Conservation (phyloP, 192 early-diverging fungal genomes). For the Umbelopsis vinacea region DNA sequence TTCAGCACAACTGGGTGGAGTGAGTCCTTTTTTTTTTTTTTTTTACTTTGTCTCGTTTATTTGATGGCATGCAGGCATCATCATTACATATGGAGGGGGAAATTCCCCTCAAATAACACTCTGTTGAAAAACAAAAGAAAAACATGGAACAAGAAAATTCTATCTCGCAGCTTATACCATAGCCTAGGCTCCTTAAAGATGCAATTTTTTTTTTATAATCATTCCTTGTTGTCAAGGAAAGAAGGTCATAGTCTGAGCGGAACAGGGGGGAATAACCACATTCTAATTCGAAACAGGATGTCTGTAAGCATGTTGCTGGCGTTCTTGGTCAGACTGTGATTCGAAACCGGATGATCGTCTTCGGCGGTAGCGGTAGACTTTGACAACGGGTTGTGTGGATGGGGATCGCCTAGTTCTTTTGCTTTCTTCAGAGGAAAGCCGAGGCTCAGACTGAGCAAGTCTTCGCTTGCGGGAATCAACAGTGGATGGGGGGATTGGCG, state of each 20-base stretch:
- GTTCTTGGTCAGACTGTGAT: background rate
- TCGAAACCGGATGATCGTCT: background rate
- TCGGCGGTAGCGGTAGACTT: slow-evolving; percentile 18
- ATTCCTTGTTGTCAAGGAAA: background rate
- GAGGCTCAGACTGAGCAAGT: slow-evolving; percentile 2
- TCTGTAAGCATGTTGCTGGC: slow-evolving; percentile 1
- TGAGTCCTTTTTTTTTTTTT: no score
- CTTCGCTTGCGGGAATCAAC: background rate
- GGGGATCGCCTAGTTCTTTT: background rate
- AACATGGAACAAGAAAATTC: background rate
- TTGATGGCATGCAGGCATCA: no score
- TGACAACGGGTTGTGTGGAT: slow-evolving; percentile 6
- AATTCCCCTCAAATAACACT: no score
- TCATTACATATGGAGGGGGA: no score
- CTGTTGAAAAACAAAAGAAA: background rate
- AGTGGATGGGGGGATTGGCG: background rate
- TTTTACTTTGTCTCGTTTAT: no score
- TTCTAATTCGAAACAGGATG: slow-evolving; percentile 13
- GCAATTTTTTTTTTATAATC: background rate
- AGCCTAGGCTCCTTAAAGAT: no score
- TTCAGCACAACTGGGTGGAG: no score
- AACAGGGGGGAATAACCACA: background rate
- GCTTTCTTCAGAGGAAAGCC: slow-evolving; percentile 15
- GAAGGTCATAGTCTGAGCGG: background rate
- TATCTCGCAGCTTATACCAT: no score